These are phyloP conservation scores for Mortierella sp. DNA, from an alignment of 371 early-diverging fungal species.

Conservation along the genomic window DNA sequence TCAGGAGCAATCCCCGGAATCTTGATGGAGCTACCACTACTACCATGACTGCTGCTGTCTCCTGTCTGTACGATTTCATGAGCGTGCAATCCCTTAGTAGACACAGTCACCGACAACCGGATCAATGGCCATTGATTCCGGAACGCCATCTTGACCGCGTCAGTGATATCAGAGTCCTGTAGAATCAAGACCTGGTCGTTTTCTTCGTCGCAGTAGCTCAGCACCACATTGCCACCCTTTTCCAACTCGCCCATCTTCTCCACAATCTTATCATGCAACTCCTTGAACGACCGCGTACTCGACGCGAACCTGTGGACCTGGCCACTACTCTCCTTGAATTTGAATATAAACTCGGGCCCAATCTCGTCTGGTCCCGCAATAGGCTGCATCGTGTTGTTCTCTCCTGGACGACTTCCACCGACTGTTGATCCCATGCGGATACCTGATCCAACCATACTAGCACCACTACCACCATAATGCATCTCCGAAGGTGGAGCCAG, in stretches of 20 bases:
- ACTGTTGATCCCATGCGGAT: slow-evolving; percentile 20
- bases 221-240: slow-evolving; percentile 53
- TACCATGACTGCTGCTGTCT: background rate
- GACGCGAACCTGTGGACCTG: slow-evolving; percentile 84
- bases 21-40: background rate
- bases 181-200: slow-evolving; percentile 77
- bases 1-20: background rate
- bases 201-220: slow-evolving; percentile 86
- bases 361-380: slow-evolving; percentile 43
- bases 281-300: slow-evolving; percentile 57
- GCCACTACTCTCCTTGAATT: slow-evolving; percentile 75
- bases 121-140: slow-evolving; percentile 56
- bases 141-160: slow-evolving; percentile 80
- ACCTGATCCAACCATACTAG: slow-evolving; percentile 20
- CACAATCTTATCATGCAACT: slow-evolving; percentile 64
- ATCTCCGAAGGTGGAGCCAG: slow-evolving; percentile 46
- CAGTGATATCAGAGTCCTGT: slow-evolving; percentile 73
- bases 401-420: slow-evolving; percentile 38
- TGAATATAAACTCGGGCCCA: slow-evolving; percentile 77
- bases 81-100: background rate
- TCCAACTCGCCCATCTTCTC: slow-evolving; percentile 64
- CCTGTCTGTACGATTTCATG: background rate
- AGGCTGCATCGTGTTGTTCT: slow-evolving; percentile 52
- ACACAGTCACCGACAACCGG: slow-evolving; percentile 22
- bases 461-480: slow-evolving; percentile 23